These are phyloP conservation scores for Talaromyces nanjingensis DNA, from an alignment of 495 filamentous ascomycete genomes.

Conservation along the genomic window DNA sequence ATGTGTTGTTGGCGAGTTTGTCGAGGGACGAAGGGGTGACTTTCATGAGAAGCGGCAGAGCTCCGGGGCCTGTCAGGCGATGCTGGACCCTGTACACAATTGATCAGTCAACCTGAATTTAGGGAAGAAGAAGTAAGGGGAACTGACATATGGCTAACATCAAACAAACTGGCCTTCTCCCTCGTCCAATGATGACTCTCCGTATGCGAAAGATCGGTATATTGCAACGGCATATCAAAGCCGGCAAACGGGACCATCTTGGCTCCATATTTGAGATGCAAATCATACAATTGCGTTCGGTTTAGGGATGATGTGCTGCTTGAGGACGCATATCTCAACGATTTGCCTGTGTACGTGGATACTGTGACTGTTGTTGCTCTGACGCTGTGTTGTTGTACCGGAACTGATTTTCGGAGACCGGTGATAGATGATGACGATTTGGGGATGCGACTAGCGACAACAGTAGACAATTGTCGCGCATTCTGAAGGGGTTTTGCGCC, in stretches of 20 bases:
- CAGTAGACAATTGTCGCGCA: constrained; percentile 5
- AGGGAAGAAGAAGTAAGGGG: not conserved
- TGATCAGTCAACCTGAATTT: not conserved
- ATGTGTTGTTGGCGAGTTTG: constrained; percentile 49
- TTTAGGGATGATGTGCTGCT: constrained; percentile 19
- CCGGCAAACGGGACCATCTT: constrained; percentile 98
- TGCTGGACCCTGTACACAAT: constrained; percentile 52
- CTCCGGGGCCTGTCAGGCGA: constrained; percentile 69
- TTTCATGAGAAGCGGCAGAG: constrained; percentile 65
- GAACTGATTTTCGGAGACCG: constrained; percentile 19
- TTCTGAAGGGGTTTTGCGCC: not conserved
- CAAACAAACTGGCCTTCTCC: constrained; percentile 80
- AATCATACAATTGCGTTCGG: constrained; percentile 75
- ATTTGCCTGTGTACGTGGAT: not conserved
- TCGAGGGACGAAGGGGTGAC: constrained; percentile 68
- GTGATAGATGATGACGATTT: constrained; percentile 20
- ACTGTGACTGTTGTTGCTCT: not conserved
- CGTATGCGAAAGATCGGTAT: constrained; percentile 62
- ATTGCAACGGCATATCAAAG: constrained; percentile 89
- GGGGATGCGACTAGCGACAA: not conserved
- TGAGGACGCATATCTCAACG: not conserved
- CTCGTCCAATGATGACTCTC: constrained; percentile 86
- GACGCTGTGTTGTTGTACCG: not conserved
- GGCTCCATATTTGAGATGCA: constrained; percentile 71
- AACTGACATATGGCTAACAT: constrained; percentile 57